phyloP scores from a whole-genome alignment of 176 grass and related monocot genomes.

The Eremochloa ophiuroides region DNA sequence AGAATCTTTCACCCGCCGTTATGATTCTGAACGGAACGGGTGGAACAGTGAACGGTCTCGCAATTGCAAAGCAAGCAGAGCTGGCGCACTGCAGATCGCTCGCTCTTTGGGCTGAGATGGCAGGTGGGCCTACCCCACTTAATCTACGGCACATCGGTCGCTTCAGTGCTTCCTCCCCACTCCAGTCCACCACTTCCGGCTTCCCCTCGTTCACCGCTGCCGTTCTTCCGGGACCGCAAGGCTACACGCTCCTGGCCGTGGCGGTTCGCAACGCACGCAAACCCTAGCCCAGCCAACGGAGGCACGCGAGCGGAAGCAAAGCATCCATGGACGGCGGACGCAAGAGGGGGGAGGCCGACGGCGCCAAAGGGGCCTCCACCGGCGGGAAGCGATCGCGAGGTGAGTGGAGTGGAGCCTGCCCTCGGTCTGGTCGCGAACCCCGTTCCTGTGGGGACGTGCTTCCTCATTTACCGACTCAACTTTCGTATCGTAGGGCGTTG shows the following conservation, averaged over 20 bases:
- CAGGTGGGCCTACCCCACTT: neutral
- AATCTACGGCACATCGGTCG: neutral
- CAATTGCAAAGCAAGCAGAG: constrained; percentile 3
- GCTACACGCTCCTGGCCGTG: neutral
- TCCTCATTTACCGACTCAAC: neutral
- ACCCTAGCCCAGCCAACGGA: constrained; percentile 2
- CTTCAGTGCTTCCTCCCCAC: neutral
- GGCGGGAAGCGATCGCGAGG: constrained; percentile 59
- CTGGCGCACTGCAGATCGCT: too few species aligned
- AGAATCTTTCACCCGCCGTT: neutral
- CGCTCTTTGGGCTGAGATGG: neutral
- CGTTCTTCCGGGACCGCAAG: neutral
- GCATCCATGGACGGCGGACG: constrained; percentile 47
- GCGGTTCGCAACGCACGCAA: neutral
- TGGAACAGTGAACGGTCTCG: neutral
- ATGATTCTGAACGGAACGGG: neutral
- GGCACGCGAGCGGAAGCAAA: neutral
- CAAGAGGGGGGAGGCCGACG: constrained; percentile 52
- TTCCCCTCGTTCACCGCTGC: too few species aligned
- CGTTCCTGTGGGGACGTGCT: neutral
- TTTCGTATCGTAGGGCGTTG: neutral
- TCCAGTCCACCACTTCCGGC: neutral
- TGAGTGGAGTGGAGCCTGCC: constrained; percentile 12
- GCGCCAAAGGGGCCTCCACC: constrained; percentile 24
- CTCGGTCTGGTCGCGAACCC: neutral